Evolutionary conservation across 768 basidiomycete species (phyloP), one percentile per base, ranked within the genome.

Genomic region (Austroboletus festivus): DNA sequence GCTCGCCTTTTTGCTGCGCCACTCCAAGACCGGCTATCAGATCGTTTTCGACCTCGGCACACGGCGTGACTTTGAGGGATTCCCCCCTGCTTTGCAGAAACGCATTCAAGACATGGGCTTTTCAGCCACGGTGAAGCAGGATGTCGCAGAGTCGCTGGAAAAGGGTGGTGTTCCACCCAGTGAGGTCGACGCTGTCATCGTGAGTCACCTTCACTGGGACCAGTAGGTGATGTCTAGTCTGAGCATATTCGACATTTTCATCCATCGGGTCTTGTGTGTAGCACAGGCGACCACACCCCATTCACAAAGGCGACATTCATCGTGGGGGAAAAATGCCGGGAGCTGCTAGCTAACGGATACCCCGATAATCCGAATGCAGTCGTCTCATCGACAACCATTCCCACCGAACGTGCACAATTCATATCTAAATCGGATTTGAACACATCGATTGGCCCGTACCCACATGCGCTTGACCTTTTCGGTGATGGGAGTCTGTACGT

Each of bases 401-500:
- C 76, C 1, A 22, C 54, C 2, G 71, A 63, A 4, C 70, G 76
- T 19, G 73, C 72, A 5, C 51, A 48, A 15, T 78, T 71, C 54
- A 51, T 78, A n/a, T 51, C 57, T 20, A 48, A 59, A 28, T 48
- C 54, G 5, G 70, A 68, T 1, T 69, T 73, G 63, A 48, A 35
- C 38, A 58, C 58, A 24, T 64, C 76, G 23, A 59, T 82, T 35
- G 79, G 78, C 0, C 77, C 77, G 2, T 81, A 79, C 58, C 75
- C 77, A 22, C 57, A 52, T 38, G 75, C 77, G 5, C 55, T 75
- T 18, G 80, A 84, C 63, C 75, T 72, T 55, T 81, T 75, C 53
- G 72, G 72, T 18, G 82, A 85, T 51, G 82, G 81, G 7, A 79
- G 76, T 54, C 58, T 81, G 30, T 83, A 79, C 54, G 70, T 84